Evolutionary conservation across 2,329 filamentous ascomycete genomes (phyloP).

Genomic region (Elsinoe batatas): DNA sequence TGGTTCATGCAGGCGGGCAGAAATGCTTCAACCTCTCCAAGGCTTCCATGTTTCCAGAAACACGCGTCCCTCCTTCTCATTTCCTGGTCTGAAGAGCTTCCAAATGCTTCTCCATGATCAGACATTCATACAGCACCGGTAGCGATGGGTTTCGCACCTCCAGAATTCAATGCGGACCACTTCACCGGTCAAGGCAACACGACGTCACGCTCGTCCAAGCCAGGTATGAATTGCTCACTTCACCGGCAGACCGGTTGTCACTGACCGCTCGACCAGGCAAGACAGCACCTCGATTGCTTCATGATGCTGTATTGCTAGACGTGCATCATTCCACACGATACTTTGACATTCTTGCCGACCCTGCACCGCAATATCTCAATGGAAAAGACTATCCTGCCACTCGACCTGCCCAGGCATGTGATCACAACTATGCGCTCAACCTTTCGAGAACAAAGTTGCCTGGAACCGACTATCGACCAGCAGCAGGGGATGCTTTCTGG

Average conservation of each 20-base stretch:
- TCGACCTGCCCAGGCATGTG: conserved; percentile 41
- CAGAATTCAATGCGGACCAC: conserved; percentile 6
- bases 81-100: not conserved
- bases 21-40: conserved; percentile 4
- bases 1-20: conserved; percentile 1
- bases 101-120: not conserved
- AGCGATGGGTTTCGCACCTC: conserved; percentile 12
- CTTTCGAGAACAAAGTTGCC: conserved; percentile 43
- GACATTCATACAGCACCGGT: not conserved
- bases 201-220: not conserved
- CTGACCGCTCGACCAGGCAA: conserved; percentile 29
- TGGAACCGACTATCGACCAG: conserved; percentile 31
- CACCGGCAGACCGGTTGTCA: not conserved
- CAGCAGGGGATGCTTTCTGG: conserved; percentile 39
- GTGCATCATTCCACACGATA: conserved; percentile 27
- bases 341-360: conserved; percentile 47
- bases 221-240: not conserved
- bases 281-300: conserved; percentile 40
- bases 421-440: conserved; percentile 51
- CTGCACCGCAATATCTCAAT: conserved; percentile 44
- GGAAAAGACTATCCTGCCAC: conserved; percentile 25
- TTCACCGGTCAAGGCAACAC: not conserved
- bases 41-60: conserved; percentile 6
- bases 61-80: not conserved
- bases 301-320: conserved; percentile 45